Percentiles rank a stretch among this genome's conserved stretches.
Evolutionary conservation across 2,329 filamentous ascomycete species (phyloP).

Genomic region (Aspergillus novoparasiticus): DNA sequence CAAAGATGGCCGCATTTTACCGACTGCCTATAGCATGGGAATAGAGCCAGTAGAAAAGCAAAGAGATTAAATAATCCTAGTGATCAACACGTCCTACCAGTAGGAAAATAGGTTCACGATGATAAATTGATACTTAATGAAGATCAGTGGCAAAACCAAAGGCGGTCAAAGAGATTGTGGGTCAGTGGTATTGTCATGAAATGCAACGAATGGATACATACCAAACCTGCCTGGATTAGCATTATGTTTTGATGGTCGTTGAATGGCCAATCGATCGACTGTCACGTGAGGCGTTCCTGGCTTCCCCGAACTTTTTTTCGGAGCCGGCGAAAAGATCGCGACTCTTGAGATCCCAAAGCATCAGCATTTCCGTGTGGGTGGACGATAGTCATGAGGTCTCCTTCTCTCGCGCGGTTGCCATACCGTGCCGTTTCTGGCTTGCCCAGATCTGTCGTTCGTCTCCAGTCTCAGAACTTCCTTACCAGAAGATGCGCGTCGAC

Average conservation of each 20-base stretch:
- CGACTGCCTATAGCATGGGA: neutral
- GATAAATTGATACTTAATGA: neutral
- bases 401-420: conserved; percentile 44
- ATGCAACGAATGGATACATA: neutral
- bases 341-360: conserved; percentile 26
- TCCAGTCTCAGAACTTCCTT: conserved; percentile 39
- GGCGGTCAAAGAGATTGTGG: conserved; percentile 11
- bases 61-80: neutral
- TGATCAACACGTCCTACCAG: neutral
- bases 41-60: neutral
- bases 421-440: conserved; percentile 41
- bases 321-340: conserved; percentile 27
- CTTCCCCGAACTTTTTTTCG: conserved; percentile 42
- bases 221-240: neutral
- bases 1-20: conserved; percentile 33
- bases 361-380: conserved; percentile 27
- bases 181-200: conserved; percentile 7
- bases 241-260: conserved; percentile 5
- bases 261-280: conserved; percentile 19
- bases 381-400: conserved; percentile 42
- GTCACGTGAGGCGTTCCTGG: conserved; percentile 40
- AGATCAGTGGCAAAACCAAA: conserved; percentile 10
- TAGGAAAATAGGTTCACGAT: neutral
- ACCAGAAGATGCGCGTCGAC: conserved; percentile 44
- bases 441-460: conserved; percentile 35